Evolutionary conservation across 768 basidiomycete genomes (phyloP).

Genomic region (Suillus discolor): DNA sequence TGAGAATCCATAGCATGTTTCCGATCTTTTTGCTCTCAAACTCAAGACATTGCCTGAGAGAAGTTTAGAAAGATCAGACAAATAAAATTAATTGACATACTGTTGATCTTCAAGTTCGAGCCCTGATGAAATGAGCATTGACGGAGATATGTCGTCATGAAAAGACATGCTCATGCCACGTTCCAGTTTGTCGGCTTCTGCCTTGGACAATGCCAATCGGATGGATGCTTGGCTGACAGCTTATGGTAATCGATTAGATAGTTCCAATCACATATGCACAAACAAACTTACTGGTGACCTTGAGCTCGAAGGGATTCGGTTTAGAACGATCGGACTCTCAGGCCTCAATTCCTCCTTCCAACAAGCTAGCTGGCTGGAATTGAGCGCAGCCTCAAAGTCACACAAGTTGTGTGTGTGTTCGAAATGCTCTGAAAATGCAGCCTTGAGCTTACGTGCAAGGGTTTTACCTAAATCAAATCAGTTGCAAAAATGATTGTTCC

Average conservation of each 20-base stretch:
- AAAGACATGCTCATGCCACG: neutral
- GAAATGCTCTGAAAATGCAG: neutral
- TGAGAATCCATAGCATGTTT: too few relatives aligned
- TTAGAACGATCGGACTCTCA: constrained; percentile 27
- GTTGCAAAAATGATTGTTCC: neutral
- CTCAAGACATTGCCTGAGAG: too few relatives aligned
- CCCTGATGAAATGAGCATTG: too few relatives aligned
- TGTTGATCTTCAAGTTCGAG: too few relatives aligned
- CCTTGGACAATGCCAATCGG: constrained; percentile 9
- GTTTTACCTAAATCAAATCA: neutral
- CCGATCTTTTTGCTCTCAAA: too few relatives aligned
- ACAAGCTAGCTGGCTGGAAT: constrained; percentile 2
- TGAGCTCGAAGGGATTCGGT: constrained; percentile 26
- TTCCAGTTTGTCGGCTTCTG: constrained; percentile 5
- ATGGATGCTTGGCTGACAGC: constrained; percentile 6
- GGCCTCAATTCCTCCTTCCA: constrained; percentile 18
- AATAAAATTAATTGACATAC: too few relatives aligned
- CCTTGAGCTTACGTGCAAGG: neutral
- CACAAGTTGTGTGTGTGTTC: neutral
- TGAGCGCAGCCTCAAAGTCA: neutral
- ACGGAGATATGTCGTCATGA: constrained; percentile 5
- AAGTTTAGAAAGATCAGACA: too few relatives aligned
- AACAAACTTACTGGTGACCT: neutral
- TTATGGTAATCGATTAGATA: neutral
- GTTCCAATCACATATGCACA: neutral